Evolutionary conservation across 352 stramenopile species (phyloP).

Genomic region (Pelagophyceae sp.): DNA sequence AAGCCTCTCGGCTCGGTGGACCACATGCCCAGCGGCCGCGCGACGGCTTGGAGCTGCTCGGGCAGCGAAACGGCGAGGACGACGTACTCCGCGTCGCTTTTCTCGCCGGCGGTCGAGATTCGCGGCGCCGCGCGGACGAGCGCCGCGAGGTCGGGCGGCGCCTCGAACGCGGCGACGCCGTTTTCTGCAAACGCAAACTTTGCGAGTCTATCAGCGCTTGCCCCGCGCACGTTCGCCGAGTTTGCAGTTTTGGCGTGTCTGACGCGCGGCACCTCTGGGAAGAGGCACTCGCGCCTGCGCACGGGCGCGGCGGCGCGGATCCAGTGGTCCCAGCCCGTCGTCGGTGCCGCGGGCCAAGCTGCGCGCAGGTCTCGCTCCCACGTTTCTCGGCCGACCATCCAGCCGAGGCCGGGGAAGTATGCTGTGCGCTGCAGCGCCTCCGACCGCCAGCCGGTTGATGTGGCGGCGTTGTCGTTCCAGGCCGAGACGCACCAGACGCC

Average conservation of each 20-base stretch:
- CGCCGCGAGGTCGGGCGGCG: not conserved
- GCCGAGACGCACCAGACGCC: not conserved
- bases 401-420: conserved; percentile 18
- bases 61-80: not conserved
- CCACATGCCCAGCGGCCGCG: not conserved
- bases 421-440: not conserved
- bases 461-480: conserved; percentile 17
- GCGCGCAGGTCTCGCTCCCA: not conserved
- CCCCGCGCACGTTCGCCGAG: not conserved
- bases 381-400: not conserved
- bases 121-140: not conserved
- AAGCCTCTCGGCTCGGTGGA: not conserved
- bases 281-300: not conserved
- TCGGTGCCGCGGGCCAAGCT: conserved; percentile 7
- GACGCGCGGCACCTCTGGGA: conserved; percentile 8
- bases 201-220: not conserved
- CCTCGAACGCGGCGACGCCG: not conserved
- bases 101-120: not conserved
- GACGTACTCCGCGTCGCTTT: not conserved
- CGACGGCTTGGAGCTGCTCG: not conserved
- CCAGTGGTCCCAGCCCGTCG: conserved; percentile 21
- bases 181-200: not conserved
- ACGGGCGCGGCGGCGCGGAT: not conserved
- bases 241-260: not conserved
- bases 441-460: not conserved